phyloP scores from a whole-genome alignment of 1,284 basidiomycete species.

The Clitocybe nebularis region DNA sequence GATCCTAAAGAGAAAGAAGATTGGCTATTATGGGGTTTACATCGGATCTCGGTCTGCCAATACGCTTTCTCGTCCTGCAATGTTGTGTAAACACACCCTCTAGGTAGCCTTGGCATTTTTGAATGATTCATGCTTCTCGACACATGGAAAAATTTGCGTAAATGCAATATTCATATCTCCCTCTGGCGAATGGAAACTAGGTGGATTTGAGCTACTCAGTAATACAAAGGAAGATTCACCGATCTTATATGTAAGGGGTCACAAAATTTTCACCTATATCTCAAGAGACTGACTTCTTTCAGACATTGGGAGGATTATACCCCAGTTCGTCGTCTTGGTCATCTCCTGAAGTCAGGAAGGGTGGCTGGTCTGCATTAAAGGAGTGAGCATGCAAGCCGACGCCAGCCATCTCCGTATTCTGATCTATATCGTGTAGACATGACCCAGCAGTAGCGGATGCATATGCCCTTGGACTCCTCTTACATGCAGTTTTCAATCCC shows the following conservation, averaged over 20 bases:
- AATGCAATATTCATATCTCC: slow-evolving; percentile 86
- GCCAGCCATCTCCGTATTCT: slow-evolving; percentile 6
- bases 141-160: slow-evolving; percentile 83
- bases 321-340: slow-evolving; percentile 58
- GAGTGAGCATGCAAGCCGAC: slow-evolving; percentile 57
- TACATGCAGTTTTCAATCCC: slow-evolving; percentile 86
- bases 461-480: slow-evolving; percentile 82
- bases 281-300: slow-evolving; percentile 12
- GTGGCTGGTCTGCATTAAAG: slow-evolving; percentile 80
- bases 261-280: slow-evolving; percentile 3
- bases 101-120: slow-evolving; percentile 90
- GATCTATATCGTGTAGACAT: slow-evolving; percentile 39
- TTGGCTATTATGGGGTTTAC: slow-evolving; percentile 93
- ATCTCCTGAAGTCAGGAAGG: slow-evolving; percentile 89
- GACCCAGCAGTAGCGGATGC: slow-evolving; percentile 75
- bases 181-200: slow-evolving; percentile 95
- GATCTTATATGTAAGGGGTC: slow-evolving; percentile 67
- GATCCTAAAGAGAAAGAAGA: slow-evolving; percentile 69
- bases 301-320: slow-evolving; percentile 71
- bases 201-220: slow-evolving; percentile 90
- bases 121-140: slow-evolving; percentile 81
- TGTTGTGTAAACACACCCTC: slow-evolving; percentile 12
- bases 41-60: slow-evolving; percentile 77
- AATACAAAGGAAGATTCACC: slow-evolving; percentile 73
- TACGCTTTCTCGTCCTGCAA: not conserved